Base-by-base conservation (phyloP, 2,329 filamentous ascomycete species). In the Boeremia lycopersici region DNA sequence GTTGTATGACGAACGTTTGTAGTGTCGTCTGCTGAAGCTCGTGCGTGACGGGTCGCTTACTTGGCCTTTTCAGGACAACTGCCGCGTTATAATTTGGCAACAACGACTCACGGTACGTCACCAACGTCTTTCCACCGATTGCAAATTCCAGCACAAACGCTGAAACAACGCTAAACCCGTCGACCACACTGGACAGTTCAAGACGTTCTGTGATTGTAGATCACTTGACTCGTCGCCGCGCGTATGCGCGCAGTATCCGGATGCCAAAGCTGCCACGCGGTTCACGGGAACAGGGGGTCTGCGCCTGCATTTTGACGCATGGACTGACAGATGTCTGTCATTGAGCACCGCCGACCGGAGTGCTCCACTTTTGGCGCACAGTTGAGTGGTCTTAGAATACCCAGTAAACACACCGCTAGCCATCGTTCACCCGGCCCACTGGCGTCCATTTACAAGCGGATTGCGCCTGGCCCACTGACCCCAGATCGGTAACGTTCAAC, bases 11-110 rank as follows among this genome's bases (percentile, higher is more conserved):
- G 52, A 42, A 29, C 43, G 30, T 41, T 28, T 30, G 46, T 29
- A 48, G 28, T 26, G 39, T 48, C 29, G 46, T 45, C 15, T 45
- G 30, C 35, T 48, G 40, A 40, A 38, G 28, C 19, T 54, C 31
- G 45, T 44, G 45, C 46, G 51, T 36, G 33, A 36, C 23, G 26
- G 46, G 35, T 55, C 52, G 52, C 52, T 55, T 49, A 45, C 41
- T 11, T 49, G 6, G 29, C 52, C 52, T 34, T n/a, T 43, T 40
- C 31, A 40, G 51, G 51, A 17, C 31, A 23, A 53, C 31, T 48
- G 40, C 46, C 45, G 46, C 26, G 13, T 55, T 50, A 46, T 50
- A 45, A 49, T 54, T 54, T 49, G 41, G 52, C 34, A 49, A 54
- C 45, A 48, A 25, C 38, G 36, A 23, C 30, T 44, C 26, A 35